Conservation (phyloP, 352 stramenopile genomes). For the Phytopythium litorale region DNA sequence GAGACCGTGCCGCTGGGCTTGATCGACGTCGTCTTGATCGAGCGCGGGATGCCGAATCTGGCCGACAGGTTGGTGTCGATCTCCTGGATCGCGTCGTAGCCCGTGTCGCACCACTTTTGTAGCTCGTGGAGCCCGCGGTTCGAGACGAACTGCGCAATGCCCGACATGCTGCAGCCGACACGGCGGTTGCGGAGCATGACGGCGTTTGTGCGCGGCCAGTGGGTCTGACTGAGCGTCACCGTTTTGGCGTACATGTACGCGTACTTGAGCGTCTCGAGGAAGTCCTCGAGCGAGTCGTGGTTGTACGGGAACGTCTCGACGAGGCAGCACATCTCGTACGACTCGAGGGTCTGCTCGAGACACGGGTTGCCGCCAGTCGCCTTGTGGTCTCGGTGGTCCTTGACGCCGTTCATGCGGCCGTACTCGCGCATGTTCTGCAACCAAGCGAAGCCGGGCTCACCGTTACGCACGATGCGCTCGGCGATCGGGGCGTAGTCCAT, state of each 20-base stretch:
- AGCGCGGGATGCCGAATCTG: slow-evolving; percentile 75
- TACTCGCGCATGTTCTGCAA: slow-evolving; percentile 92
- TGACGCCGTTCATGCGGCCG: slow-evolving; percentile 85
- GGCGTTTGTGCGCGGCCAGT: slow-evolving; percentile 90
- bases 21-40: slow-evolving; percentile 93
- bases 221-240: slow-evolving; percentile 89
- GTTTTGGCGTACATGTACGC: slow-evolving; percentile 94
- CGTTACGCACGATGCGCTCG: slow-evolving; percentile 82
- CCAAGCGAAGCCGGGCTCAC: slow-evolving; percentile 93
- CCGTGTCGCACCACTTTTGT: slow-evolving; percentile 82
- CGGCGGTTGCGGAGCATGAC: slow-evolving; percentile 92
- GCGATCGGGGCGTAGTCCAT: slow-evolving; percentile 92
- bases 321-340: slow-evolving; percentile 94
- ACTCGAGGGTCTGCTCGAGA: slow-evolving; percentile 90
- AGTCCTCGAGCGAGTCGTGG: slow-evolving; percentile 87
- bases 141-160: slow-evolving; percentile 91
- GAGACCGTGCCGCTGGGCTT: slow-evolving; percentile 91
- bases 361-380: slow-evolving; percentile 90
- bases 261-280: slow-evolving; percentile 80
- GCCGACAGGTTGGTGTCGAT: slow-evolving; percentile 68
- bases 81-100: slow-evolving; percentile 76
- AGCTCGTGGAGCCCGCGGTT: slow-evolving; percentile 75
- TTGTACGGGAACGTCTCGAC: slow-evolving; percentile 92
- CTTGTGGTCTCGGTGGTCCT: slow-evolving; percentile 78
- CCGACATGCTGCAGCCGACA: slow-evolving; percentile 92